Conservation (phyloP, 1,284 basidiomycete species). For the Malassezia nana region DNA sequence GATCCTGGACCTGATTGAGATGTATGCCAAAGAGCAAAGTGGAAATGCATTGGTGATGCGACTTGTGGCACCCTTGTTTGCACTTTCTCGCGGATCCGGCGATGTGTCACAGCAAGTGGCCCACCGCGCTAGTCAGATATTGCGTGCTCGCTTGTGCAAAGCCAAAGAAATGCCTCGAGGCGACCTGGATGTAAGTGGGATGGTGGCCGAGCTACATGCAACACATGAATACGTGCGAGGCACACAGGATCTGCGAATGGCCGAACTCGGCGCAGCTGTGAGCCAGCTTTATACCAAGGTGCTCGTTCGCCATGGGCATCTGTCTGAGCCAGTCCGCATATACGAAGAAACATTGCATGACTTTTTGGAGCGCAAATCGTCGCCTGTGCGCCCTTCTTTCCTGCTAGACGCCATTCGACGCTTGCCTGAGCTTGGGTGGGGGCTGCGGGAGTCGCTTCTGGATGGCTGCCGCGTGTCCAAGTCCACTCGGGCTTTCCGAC, state of each 20-base stretch:
- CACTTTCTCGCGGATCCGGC: conserved; percentile 52
- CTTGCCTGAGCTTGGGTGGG: conserved; percentile 62
- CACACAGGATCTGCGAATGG: conserved; percentile 57
- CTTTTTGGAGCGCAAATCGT: conserved; percentile 71
- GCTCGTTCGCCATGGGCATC: conserved; percentile 15
- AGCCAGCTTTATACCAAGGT: conserved; percentile 60
- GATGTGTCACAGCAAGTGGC: conserved; percentile 58
- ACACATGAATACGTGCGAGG: conserved; percentile 68
- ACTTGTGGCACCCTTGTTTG: conserved; percentile 66
- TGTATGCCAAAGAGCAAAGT: conserved; percentile 66
- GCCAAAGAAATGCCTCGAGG: conserved; percentile 59
- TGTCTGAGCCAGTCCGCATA: conserved; percentile 24
- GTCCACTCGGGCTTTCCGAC: conserved; percentile 27
- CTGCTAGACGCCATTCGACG: conserved; percentile 69
- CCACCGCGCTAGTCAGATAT: conserved; percentile 70
- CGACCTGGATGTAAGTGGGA: conserved; percentile 51
- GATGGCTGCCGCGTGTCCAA: conserved; percentile 48
- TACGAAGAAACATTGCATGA: conserved; percentile 66
- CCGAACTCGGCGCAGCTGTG: conserved; percentile 58
- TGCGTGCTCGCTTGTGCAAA: conserved; percentile 65
- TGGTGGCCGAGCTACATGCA: conserved; percentile 55
- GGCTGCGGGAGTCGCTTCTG: conserved; percentile 57
- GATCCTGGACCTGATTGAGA: conserved; percentile 80
- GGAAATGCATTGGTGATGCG: conserved; percentile 57
- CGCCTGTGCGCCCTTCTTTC: conserved; percentile 63